Evolutionary conservation across 257 asterid genomes (phyloP), one percentile per base, ranked within the genome.

Genomic region (Ilex asprella): DNA sequence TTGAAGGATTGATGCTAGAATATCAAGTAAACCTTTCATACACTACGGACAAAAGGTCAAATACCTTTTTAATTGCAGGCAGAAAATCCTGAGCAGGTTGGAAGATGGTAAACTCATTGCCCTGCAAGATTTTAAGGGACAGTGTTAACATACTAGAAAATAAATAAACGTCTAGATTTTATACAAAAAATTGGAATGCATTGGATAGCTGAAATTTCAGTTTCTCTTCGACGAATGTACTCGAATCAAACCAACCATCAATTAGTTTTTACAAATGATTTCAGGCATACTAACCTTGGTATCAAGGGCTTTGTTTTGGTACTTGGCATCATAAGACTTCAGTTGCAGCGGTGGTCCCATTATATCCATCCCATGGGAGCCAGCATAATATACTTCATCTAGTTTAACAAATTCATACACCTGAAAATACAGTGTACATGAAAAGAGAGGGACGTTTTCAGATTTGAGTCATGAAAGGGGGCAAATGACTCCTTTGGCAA

Each of bases 361-460:
- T 58, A 91, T 91, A 66, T 91, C 97, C 97, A 91, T 82, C 5
- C 97, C 97, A 69, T 91, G 97, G 81, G 96, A 87, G 29, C 97
- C 97, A n/a, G 97, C 97, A 30, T 91, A 91, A 68, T 77, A 85
- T 29, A 91, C 78, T 64, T 88, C 86, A 63, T 86, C 95, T 31
- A 91, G 65, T 75, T 82, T 81, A 0, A 88, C 95, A 80, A 91
- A 91, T 59, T 72, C 91, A 72, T 79, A 67, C 39, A 90, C 96
- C 97, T 90, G 70, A 62, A 46, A 35, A 58, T 31, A 49, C 16
- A 14, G 7, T n/a, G 46, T 11, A 10, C 56, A 56, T 8, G 31
- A 5, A 61, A 47, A 2, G 0, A 67, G 10, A 56, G 12, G 0
- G 27, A 8, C 7, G 9, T 30, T 21, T 41, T 31, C 31, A 53